Evolutionary conservation across 225 moss, liverwort and hornwort genomes (phyloP).

Genomic region (Straminergon stramineum): DNA sequence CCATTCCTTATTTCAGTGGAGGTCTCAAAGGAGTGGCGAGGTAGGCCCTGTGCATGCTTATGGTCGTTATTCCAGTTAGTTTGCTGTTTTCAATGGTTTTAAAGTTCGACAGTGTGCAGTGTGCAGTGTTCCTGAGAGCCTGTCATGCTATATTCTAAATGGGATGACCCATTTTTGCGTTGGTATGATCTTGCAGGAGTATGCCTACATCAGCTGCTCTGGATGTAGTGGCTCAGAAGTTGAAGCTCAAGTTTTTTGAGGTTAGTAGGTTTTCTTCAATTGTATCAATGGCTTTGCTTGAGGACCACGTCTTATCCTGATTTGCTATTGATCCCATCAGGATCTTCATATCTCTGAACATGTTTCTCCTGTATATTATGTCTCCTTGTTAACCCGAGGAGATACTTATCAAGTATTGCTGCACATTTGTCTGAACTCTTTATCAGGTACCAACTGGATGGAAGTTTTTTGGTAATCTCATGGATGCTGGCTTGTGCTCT

Average conservation of each 20-base stretch:
- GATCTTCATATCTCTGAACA: neutral
- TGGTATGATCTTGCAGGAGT: slow-evolving; percentile 48
- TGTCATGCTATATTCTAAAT: neutral
- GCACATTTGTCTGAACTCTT: neutral
- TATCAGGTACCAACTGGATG: slow-evolving; percentile 87
- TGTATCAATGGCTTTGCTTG: neutral
- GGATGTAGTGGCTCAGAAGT: slow-evolving; percentile 85
- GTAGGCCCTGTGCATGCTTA: slow-evolving; percentile 1
- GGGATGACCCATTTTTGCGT: neutral
- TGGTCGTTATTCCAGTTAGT: neutral
- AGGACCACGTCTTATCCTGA: neutral
- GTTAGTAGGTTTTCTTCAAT: slow-evolving; percentile 1
- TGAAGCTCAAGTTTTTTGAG: slow-evolving; percentile 76
- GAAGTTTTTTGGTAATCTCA: slow-evolving; percentile 98
- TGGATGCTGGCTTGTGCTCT: slow-evolving; percentile 93
- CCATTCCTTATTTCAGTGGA: slow-evolving; percentile 77
- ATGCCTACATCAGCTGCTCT: slow-evolving; percentile 98
- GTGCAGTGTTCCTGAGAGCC: neutral
- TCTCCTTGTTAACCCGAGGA: neutral
- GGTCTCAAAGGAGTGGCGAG: slow-evolving; percentile 96
- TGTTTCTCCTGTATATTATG: neutral
- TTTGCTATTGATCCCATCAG: neutral
- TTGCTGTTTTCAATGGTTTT: neutral
- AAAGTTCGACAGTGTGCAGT: neutral
- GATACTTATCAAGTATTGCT: neutral